Base-by-base conservation (phyloP, 2,329 filamentous ascomycete species). In the Alternaria solani region DNA sequence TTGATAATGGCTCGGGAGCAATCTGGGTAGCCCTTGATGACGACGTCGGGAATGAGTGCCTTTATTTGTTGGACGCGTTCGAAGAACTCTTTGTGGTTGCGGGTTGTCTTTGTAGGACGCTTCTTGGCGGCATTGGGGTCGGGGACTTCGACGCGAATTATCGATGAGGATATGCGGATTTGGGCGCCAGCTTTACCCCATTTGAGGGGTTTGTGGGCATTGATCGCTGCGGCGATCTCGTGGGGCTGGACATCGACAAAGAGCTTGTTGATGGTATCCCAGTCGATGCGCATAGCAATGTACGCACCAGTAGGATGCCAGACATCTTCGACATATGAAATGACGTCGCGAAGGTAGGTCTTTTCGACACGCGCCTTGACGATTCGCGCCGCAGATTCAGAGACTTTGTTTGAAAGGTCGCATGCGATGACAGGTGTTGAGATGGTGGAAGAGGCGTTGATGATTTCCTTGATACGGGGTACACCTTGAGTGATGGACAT, bases 401-500 rank as follows among this genome's bases (percentile, higher is more conserved):
- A 87, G 56, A 86, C 82, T 61, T 89, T 88, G 74, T 93, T 95
- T 65, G 92, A 86, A 5, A 98, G 84, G 5, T 92, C 90, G 73
- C 95, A 98, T 6, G 87, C 89, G 68, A 99, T 96, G 75, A 99
- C 91, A 0, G 95, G 95, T 0, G 95, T 99, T 78, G 91, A 96
- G 79, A 99, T 99, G 51, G 85, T 84, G 77, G 93, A 96, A 8
- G 93, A 97, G 6, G 95, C 95, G 81, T 99, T 99, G 88, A 99
- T 99, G 69, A 99, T 99, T 84, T 99, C 95, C 82, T 99, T 99
- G 83, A 99, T 99, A 89, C 95, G 94, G 1, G 95, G 95, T 7
- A 99, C 95, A 91, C 95, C 95, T 75, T 97, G 93, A 0, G 95
- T 99, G 75, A 99, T 97, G 86, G 93, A 97, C 95, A 99, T 98